These are phyloP conservation scores for Plectosphaerella sp. DNA, from an alignment of 2,329 filamentous ascomycete genomes.

Conservation along the genomic window DNA sequence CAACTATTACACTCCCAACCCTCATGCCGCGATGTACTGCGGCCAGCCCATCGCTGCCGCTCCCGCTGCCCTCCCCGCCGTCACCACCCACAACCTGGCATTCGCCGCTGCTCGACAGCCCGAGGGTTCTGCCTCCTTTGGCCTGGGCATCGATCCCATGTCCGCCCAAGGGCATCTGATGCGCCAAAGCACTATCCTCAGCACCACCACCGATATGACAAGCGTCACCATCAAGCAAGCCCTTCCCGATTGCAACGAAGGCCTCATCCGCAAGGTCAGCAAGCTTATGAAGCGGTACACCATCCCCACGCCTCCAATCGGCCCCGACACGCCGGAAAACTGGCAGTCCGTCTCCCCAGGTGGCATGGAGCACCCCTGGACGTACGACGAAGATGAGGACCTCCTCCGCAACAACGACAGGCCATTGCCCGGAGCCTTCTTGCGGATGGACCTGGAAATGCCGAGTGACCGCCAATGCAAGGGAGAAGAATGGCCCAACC, in stretches of 20 bases:
- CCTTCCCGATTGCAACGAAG: constrained; percentile 23
- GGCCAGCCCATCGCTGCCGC: not conserved
- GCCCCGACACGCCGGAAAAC: constrained; percentile 17
- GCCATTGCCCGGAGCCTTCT: constrained; percentile 45
- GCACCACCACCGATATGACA: constrained; percentile 32
- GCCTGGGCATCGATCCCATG: not conserved
- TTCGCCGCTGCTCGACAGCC: not conserved
- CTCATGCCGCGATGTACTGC: constrained; percentile 6
- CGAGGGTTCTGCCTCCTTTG: not conserved
- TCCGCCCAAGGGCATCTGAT: constrained; percentile 16
- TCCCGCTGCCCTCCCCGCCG: not conserved
- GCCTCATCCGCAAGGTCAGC: constrained; percentile 31
- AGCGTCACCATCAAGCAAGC: constrained; percentile 28
- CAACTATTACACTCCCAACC: constrained; percentile 1
- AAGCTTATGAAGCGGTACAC: constrained; percentile 34
- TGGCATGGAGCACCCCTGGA: constrained; percentile 17
- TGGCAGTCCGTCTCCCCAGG: constrained; percentile 7
- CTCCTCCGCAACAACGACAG: constrained; percentile 8
- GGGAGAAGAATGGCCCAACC: constrained; percentile 12
- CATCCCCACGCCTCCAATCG: constrained; percentile 17
- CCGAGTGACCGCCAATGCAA: constrained; percentile 13
- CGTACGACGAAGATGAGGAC: constrained; percentile 19
- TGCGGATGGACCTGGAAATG: constrained; percentile 25
- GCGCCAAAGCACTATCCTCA: constrained; percentile 29
- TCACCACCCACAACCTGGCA: constrained; percentile 1